A percentile compares a stretch with the other conserved stretches of the same genome.
These are phyloP conservation scores for Amylostereum chailletii DNA, from an alignment of 1,284 basidiomycete species.

Conservation along the genomic window DNA sequence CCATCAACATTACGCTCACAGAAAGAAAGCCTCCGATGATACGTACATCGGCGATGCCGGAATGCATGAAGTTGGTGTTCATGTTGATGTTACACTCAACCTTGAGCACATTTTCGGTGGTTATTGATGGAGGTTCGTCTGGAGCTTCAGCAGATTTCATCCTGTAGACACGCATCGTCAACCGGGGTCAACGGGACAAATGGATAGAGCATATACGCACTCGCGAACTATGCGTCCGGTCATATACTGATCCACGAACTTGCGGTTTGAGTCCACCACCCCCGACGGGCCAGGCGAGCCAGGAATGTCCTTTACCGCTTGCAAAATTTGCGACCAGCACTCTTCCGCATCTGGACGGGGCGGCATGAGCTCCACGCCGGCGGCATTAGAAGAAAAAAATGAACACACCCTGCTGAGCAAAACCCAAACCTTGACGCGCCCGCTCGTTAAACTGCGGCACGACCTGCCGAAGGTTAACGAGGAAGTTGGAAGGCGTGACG, in stretches of 20 bases:
- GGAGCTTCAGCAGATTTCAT: conserved; percentile 75
- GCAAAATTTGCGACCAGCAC: conserved; percentile 84
- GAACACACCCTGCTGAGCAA: conserved; percentile 78
- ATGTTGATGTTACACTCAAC: conserved; percentile 89
- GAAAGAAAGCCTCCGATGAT: background rate
- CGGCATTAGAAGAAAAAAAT: background rate
- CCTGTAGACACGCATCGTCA: conserved; percentile 27
- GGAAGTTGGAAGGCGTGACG: conserved; percentile 69
- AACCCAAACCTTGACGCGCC: conserved; percentile 36
- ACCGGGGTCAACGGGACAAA: conserved; percentile 2
- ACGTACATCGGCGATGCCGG: conserved; percentile 79
- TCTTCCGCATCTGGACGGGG: conserved; percentile 80
- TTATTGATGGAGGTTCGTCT: conserved; percentile 63
- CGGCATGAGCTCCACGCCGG: too few species aligned
- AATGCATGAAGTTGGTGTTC: conserved; percentile 84
- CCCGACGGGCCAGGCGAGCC: conserved; percentile 28
- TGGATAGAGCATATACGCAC: conserved; percentile 37
- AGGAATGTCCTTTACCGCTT: conserved; percentile 64
- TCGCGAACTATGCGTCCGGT: conserved; percentile 75
- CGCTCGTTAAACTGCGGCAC: conserved; percentile 92
- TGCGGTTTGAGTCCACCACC: conserved; percentile 24
- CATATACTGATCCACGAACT: conserved; percentile 83
- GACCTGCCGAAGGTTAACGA: conserved; percentile 65
- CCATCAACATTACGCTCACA: background rate
- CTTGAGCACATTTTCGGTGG: conserved; percentile 75